Evolutionary conservation across 768 basidiomycete genomes (phyloP).

Genomic region (Clavulina sp.): DNA sequence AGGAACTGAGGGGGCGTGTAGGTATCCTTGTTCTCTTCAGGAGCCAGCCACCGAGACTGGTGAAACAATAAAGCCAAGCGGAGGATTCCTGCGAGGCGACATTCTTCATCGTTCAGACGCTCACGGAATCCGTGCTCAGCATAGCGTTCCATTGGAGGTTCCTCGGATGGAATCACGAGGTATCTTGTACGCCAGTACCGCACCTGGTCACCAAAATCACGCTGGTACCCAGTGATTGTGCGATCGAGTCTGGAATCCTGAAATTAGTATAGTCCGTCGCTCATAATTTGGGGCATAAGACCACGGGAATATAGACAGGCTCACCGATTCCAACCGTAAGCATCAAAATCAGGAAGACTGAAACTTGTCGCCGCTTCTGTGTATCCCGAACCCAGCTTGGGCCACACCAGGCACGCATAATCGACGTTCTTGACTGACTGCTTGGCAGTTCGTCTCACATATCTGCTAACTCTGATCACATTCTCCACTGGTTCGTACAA

Average conservation of each 20-base stretch:
- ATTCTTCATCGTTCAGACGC: conserved; percentile 68
- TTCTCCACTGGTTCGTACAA: conserved; percentile 65
- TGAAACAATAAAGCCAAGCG: conserved; percentile 80
- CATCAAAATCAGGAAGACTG: conserved; percentile 58
- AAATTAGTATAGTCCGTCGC: background rate
- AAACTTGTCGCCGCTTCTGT: conserved; percentile 63
- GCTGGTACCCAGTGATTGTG: conserved; percentile 69
- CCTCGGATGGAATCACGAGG: conserved; percentile 73
- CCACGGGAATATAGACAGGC: conserved; percentile 10
- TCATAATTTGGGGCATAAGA: too few species aligned
- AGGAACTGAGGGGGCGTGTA: conserved; percentile 52
- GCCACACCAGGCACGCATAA: conserved; percentile 90
- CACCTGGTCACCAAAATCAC: conserved; percentile 60
- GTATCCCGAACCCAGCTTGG: conserved; percentile 74
- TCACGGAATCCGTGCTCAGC: conserved; percentile 60
- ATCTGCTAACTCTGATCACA: conserved; percentile 71
- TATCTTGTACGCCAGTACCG: conserved; percentile 92
- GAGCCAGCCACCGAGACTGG: conserved; percentile 60
- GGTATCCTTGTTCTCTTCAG: conserved; percentile 33
- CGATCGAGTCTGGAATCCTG: conserved; percentile 46
- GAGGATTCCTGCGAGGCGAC: conserved; percentile 75
- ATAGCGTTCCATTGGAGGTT: conserved; percentile 30
- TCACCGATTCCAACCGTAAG: conserved; percentile 76
- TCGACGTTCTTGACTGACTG: conserved; percentile 36
- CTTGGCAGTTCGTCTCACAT: conserved; percentile 41